phyloP scores from a whole-genome alignment of 2,329 filamentous ascomycete genomes.

The Talaromyces sp. region DNA sequence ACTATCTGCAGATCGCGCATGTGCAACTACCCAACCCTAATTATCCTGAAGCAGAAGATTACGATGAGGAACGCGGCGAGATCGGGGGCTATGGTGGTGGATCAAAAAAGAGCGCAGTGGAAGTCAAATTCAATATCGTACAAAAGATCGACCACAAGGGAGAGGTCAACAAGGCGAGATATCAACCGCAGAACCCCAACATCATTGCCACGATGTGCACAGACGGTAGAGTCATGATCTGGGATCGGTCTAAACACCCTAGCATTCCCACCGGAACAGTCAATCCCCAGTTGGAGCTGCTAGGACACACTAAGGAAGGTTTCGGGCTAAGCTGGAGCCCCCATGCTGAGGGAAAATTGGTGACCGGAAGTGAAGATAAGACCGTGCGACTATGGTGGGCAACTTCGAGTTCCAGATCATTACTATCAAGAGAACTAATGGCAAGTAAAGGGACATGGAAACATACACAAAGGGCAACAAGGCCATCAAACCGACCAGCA shows the following conservation, averaged over 20 bases:
- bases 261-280: slow-evolving; percentile 69
- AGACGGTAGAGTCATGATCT: slow-evolving; percentile 84
- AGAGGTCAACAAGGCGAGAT: slow-evolving; percentile 97
- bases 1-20: slow-evolving; percentile 92
- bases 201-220: slow-evolving; percentile 91
- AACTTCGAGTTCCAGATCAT: not conserved
- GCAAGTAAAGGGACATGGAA: slow-evolving; percentile 67
- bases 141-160: slow-evolving; percentile 96
- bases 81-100: slow-evolving; percentile 84
- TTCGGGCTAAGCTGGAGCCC: slow-evolving; percentile 94
- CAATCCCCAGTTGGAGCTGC: slow-evolving; percentile 77
- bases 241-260: slow-evolving; percentile 92
- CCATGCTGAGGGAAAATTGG: slow-evolving; percentile 73
- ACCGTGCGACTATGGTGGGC: slow-evolving; percentile 85
- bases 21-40: slow-evolving; percentile 83
- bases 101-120: slow-evolving; percentile 62
- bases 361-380: slow-evolving; percentile 85
- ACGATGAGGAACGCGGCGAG: slow-evolving; percentile 87
- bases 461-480: slow-evolving; percentile 67
- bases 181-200: slow-evolving; percentile 95
- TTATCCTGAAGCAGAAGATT: slow-evolving; percentile 69
- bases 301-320: slow-evolving; percentile 82
- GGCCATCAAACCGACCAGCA: slow-evolving; percentile 65
- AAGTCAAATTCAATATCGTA: slow-evolving; percentile 82
- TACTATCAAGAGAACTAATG: not conserved